Percentiles rank a stretch among this genome's conserved stretches.
Conservation (phyloP, 1,284 basidiomycete genomes). For the Chalciporus sp. region DNA sequence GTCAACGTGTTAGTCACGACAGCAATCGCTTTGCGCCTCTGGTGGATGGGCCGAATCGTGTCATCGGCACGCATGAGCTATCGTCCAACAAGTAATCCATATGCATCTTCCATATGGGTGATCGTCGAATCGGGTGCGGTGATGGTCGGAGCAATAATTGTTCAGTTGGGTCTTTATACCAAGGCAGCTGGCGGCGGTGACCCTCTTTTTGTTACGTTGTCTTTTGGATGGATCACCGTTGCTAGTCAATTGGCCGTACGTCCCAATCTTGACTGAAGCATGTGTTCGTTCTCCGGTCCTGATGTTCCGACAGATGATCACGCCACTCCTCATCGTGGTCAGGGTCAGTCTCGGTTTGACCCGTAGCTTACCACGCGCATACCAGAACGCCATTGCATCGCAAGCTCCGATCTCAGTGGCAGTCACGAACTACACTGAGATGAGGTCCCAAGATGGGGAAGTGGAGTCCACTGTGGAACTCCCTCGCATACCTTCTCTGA, state of each 20-base stretch:
- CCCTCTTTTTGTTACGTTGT: neutral
- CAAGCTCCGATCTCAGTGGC: neutral
- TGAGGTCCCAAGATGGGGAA: no score
- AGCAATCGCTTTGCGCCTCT: conserved; percentile 1
- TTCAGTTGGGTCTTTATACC: neutral
- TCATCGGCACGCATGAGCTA: neutral
- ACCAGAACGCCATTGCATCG: neutral
- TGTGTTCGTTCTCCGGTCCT: no score
- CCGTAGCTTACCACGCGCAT: neutral
- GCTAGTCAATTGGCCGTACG: neutral
- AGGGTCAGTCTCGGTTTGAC: neutral
- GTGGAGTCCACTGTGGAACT: no score
- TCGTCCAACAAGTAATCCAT: conserved; percentile 4
- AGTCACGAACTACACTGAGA: no score
- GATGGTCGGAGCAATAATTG: no score
- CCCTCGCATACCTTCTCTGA: no score
- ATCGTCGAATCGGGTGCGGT: conserved; percentile 10
- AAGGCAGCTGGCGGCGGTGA: neutral
- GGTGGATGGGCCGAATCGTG: neutral
- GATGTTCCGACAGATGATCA: neutral
- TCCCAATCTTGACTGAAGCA: no score
- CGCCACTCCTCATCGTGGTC: neutral
- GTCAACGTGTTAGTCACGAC: neutral
- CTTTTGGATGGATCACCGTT: neutral
- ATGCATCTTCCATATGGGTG: neutral